Base-by-base conservation (phyloP, 2,329 filamentous ascomycete genomes). In the Penicillium thymicola region DNA sequence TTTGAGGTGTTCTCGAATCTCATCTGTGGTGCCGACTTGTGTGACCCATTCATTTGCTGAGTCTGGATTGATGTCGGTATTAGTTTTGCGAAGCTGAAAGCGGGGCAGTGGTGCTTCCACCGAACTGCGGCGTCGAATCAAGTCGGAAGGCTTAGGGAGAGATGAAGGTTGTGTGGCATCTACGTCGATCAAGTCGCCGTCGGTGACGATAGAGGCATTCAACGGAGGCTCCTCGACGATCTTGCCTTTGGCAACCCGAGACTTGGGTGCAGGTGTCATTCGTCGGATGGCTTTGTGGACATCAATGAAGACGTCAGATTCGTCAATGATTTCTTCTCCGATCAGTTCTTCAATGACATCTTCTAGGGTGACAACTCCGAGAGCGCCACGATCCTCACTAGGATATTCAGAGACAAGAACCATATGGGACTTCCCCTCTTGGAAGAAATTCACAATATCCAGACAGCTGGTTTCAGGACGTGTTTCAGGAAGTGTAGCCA, bases 371-470 rank as follows among this genome's bases (percentile, higher is more conserved):
- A 99, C 91, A 4, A 99, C 94, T 54, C 94, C 94, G 13, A 96
- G 79, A 6, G 92, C 92, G 44, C 94, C 94, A 67, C 89, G 87
- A 67, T 96, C 88, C 63, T 95, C 90, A n/a, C 93, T 92, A 1
- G 94, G 94, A 62, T 79, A 84, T 68, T 96, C 90, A 0, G 93
- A 97, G 9, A 97, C 94, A 28, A 99, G 80, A 0, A 97, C 93
- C 92, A 99, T 96, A 74, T 99, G 94, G 1, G 92, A 96, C 74
- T 99, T 99, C 67, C 94, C 94, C 79, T 99, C 94, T 75, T 99
- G 94, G 79, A 99, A 99, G 76, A 97, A 99, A 78, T 99, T 99
- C 77, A 99, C 91, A 68, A 99, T 97, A 73, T 99, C 94, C 54
- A 99, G 78, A 72, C 94, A 99, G 77, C 92, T 97, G 0, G 94